Base-by-base conservation (phyloP, 2,329 filamentous ascomycete species). In the Annulohypoxylon truncatum region DNA sequence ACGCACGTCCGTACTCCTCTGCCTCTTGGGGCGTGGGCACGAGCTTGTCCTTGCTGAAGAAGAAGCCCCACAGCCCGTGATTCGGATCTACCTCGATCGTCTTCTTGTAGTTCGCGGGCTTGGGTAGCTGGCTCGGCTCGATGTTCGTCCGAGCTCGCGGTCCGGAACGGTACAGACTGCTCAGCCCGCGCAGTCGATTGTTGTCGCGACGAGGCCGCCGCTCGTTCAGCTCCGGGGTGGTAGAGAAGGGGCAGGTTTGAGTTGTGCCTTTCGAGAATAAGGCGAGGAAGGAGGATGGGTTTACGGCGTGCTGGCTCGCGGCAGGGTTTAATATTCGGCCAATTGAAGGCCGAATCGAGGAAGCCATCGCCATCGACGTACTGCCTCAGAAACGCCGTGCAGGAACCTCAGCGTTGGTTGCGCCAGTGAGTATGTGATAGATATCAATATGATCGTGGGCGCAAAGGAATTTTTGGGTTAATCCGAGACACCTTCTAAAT, bases 21-120 rank as follows among this genome's bases (percentile, higher is more conserved):
- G 92, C 89, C 71, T 95, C 89, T 33, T 88, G 85, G 4, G 94
- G 94, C 6, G 89, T 89, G 72, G 86, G 85, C 74, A 97, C 79
- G n/a, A 90, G 81, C 74, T 89, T 87, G 69, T 87, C 87, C 69
- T 90, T 85, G 67, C 85, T 84, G 74, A 90, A 89, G 81, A 99
- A 98, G 82, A 99, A 99, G 0, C 88, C 90, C 91, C 92, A 98
- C 9, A 99, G 89, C 28, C 94, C 95, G 80, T 99, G 96, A 70
- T 94, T 81, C 26, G 88, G 84, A 76, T 93, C 90, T 42, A 85
- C 85, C 68, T 86, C 77, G 29, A 91, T 78, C 48, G 83, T 78
- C 57, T 87, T 87, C 75, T 88, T 84, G 66, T 84, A 84, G 60
- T 90, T 84, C 20, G 89, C 87, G 5, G 96, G 94, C 75, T 87